Evolutionary conservation across 2,329 filamentous ascomycete genomes (phyloP).

Genomic region (Scedosporium boydii): DNA sequence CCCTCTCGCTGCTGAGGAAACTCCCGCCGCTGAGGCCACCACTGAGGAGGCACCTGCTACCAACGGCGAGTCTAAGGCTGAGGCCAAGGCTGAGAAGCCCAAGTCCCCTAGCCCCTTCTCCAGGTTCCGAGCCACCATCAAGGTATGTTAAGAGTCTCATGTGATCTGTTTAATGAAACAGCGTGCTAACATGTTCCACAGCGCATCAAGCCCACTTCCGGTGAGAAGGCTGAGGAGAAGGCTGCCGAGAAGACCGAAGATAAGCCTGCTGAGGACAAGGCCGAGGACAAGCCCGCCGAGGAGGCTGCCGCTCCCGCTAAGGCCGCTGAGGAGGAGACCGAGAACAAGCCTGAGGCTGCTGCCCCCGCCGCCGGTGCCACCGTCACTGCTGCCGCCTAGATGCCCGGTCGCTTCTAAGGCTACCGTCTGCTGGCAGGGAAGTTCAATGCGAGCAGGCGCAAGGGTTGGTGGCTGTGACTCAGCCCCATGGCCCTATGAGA

Average conservation of each 20-base stretch:
- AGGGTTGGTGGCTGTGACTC: neutral
- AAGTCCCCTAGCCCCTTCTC: slow-evolving; percentile 44
- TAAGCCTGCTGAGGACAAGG: slow-evolving; percentile 13
- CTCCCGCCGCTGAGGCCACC: slow-evolving; percentile 29
- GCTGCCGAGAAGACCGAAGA: slow-evolving; percentile 22
- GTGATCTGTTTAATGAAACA: neutral
- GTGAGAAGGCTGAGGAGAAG: slow-evolving; percentile 24
- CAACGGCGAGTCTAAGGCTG: slow-evolving; percentile 49
- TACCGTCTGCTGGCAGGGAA: neutral
- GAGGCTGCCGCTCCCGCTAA: slow-evolving; percentile 14
- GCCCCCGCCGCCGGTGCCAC: slow-evolving; percentile 31
- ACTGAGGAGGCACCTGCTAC: slow-evolving; percentile 31
- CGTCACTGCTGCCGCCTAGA: slow-evolving; percentile 44
- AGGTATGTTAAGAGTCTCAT: slow-evolving; percentile 15
- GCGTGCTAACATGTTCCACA: neutral
- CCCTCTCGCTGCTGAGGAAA: slow-evolving; percentile 41
- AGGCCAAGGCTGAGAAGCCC: slow-evolving; percentile 67
- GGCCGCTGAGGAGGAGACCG: slow-evolving; percentile 22
- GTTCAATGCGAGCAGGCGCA: neutral
- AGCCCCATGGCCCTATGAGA: neutral
- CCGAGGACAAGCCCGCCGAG: slow-evolving; percentile 16
- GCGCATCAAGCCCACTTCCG: slow-evolving; percentile 24
- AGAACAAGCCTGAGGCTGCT: slow-evolving; percentile 31
- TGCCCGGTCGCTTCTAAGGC: slow-evolving; percentile 9
- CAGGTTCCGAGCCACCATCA: slow-evolving; percentile 50